A percentile compares a stretch with the other conserved stretches of the same genome.
phyloP scores from a whole-genome alignment of 2,329 filamentous ascomycete genomes.

The Cercospora nicotianae region DNA sequence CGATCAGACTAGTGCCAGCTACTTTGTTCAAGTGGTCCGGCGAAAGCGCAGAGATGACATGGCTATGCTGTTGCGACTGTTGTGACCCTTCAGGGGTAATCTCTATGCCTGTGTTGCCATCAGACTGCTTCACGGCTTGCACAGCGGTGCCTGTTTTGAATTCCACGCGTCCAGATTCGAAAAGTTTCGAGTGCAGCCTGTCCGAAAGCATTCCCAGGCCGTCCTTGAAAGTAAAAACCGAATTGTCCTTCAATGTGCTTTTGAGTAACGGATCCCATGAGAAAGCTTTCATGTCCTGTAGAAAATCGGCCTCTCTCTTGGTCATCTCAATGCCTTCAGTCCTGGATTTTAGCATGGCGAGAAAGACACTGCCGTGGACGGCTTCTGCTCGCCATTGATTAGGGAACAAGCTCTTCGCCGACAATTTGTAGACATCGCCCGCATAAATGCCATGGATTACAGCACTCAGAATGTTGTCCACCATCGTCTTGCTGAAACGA shows the following conservation, averaged over 20 bases:
- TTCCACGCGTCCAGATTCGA: conserved; percentile 42
- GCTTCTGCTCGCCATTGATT: conserved; percentile 52
- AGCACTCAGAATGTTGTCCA: conserved; percentile 74
- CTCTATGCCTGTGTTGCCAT: conserved; percentile 33
- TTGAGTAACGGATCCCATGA: conserved; percentile 39
- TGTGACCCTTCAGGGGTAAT: conserved; percentile 35
- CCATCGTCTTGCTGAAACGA: conserved; percentile 55
- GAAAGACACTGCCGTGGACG: conserved; percentile 43
- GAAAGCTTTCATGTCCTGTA: conserved; percentile 38
- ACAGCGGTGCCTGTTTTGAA: conserved; percentile 48
- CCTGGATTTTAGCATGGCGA: conserved; percentile 33
- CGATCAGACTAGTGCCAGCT: conserved; percentile 56
- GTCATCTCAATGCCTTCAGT: conserved; percentile 40
- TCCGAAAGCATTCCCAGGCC: conserved; percentile 45
- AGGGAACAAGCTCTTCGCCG: conserved; percentile 64
- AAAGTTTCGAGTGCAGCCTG: conserved; percentile 40
- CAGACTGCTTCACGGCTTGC: conserved; percentile 43
- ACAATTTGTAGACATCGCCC: conserved; percentile 80
- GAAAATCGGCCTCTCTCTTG: conserved; percentile 37
- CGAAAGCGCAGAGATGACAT: conserved; percentile 66
- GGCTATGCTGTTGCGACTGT: conserved; percentile 43
- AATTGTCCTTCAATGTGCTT: conserved; percentile 37
- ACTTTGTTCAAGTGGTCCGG: conserved; percentile 38
- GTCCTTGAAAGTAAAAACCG: conserved; percentile 48
- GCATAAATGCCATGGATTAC: conserved; percentile 87